These are phyloP conservation scores for Monilinia vaccinii-corymbosi DNA, from an alignment of 2,329 filamentous ascomycete genomes.

Conservation along the genomic window DNA sequence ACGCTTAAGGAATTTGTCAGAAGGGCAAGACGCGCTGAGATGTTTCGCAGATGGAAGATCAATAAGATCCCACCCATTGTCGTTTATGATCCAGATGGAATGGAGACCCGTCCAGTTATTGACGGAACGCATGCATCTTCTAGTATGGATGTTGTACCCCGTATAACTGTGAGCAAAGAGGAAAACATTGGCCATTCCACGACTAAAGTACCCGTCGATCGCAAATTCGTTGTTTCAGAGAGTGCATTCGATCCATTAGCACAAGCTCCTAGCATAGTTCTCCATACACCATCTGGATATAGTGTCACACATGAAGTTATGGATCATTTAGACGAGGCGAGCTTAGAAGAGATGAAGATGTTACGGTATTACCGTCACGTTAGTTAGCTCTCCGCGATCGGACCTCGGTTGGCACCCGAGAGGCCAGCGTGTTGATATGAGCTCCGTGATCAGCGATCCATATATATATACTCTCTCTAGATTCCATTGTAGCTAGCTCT, in stretches of 20 bases:
- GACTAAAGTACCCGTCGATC: background rate
- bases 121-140: background rate
- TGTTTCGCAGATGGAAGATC: background rate
- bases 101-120: background rate
- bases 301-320: background rate
- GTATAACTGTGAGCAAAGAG: background rate
- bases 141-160: background rate
- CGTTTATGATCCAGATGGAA: background rate
- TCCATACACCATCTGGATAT: background rate
- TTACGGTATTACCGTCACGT: no score
- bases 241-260: background rate
- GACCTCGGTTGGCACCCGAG: no score
- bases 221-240: background rate
- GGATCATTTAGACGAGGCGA: background rate
- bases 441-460: no score
- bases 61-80: background rate
- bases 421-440: no score
- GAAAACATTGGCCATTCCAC: background rate
- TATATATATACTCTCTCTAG: no score
- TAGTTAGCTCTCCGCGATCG: no score
- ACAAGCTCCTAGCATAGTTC: background rate
- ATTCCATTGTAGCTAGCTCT: no score
- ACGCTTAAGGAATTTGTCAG: background rate
- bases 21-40: background rate
- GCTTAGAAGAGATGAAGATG: background rate